phyloP scores from a whole-genome alignment of 225 moss, liverwort and hornwort species.

The Ulota crispa region DNA sequence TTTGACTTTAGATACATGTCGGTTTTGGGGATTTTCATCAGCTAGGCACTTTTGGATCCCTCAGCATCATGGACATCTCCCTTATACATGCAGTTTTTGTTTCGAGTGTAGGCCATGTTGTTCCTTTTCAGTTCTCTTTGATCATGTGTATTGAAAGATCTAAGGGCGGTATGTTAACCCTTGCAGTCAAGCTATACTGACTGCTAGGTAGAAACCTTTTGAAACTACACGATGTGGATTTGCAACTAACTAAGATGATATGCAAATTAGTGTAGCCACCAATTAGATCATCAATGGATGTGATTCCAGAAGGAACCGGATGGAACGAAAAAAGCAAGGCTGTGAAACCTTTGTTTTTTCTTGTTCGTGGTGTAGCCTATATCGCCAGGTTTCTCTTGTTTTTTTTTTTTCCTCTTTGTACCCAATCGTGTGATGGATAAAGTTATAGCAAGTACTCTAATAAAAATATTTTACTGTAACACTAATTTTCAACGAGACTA shows the following conservation, averaged over 20 bases:
- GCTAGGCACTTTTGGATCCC: not conserved
- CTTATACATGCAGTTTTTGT: not conserved
- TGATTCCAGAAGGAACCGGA: not conserved
- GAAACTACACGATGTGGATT: not conserved
- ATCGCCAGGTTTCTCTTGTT: not conserved
- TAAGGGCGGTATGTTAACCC: not conserved
- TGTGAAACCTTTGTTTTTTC: not conserved
- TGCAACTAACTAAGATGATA: not conserved
- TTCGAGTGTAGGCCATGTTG: not conserved
- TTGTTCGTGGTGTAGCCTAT: not conserved
- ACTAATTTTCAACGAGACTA: no score
- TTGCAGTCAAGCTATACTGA: not conserved
- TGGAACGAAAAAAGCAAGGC: not conserved
- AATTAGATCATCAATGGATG: not conserved
- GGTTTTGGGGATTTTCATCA: not conserved
- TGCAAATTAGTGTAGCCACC: not conserved
- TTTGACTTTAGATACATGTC: not conserved
- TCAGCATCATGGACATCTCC: not conserved
- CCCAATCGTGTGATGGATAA: no score
- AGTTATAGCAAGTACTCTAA: no score
- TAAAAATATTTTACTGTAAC: no score
- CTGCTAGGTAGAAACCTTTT: not conserved
- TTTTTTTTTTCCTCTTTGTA: no score
- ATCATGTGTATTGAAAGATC: not conserved
- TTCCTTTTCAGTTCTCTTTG: not conserved